These are phyloP conservation scores for Psilocybe subaeruginosa DNA, from an alignment of 768 basidiomycete genomes.

Conservation along the genomic window DNA sequence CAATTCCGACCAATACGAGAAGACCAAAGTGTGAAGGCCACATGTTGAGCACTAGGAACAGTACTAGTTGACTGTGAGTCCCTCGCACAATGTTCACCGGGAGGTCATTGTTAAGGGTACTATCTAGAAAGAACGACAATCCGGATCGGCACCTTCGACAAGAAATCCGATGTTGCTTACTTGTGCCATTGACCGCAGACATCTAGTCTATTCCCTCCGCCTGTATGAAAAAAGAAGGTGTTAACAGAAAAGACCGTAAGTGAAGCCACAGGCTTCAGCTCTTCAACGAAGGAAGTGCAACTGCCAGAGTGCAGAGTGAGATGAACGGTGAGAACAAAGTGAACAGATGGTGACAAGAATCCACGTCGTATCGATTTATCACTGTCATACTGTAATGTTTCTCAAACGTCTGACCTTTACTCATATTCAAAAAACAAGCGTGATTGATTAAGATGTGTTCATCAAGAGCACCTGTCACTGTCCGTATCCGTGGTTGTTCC, in stretches of 20 bases:
- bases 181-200: neutral
- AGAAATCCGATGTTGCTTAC: neutral
- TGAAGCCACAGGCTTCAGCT: slow-evolving; percentile 23
- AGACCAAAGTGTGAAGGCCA: slow-evolving; percentile 55
- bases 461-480: neutral
- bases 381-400: neutral
- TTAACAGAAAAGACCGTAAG: neutral
- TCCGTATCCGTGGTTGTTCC: neutral
- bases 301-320: slow-evolving; percentile 20
- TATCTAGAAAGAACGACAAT: neutral
- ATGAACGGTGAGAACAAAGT: neutral
- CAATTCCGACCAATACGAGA: slow-evolving; percentile 43
- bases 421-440: neutral
- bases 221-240: neutral
- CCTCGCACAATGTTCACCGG: slow-evolving; percentile 44
- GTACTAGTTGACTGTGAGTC: slow-evolving; percentile 40
- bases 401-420: neutral
- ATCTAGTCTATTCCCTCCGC: neutral
- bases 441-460: neutral
- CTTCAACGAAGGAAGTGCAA: slow-evolving; percentile 4
- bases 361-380: neutral
- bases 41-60: slow-evolving; percentile 48
- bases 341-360: neutral
- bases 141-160: neutral
- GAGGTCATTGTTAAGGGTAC: slow-evolving; percentile 4